These are phyloP conservation scores for Arthromyces matolae DNA, from an alignment of 768 basidiomycete genomes.

Conservation along the genomic window DNA sequence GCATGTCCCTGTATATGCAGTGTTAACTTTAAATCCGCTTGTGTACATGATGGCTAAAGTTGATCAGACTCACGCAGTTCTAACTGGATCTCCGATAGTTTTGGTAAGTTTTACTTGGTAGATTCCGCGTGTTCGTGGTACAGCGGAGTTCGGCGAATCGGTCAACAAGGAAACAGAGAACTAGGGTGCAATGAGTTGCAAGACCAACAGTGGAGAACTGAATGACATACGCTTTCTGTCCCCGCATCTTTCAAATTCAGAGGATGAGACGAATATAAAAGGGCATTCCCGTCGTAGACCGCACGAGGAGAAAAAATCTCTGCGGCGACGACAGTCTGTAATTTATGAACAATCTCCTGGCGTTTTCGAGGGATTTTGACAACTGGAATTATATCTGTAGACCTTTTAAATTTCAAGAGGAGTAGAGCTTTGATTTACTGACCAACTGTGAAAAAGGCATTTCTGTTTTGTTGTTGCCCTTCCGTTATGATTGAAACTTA, in stretches of 20 bases:
- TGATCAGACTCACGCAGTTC: conserved; percentile 30
- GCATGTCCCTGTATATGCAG: conserved; percentile 24
- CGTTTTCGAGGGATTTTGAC: conserved; percentile 21
- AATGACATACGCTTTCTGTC: conserved; percentile 23
- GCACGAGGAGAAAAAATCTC: conserved; percentile 36
- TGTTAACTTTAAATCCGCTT: too few species aligned
- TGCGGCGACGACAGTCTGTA: conserved; percentile 36
- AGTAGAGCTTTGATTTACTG: background rate
- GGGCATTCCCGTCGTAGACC: conserved; percentile 43
- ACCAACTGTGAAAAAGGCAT: conserved; percentile 1
- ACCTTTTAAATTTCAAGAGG: background rate
- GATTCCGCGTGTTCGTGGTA: conserved; percentile 21
- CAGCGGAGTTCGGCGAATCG: conserved; percentile 2
- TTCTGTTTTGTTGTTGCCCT: too few species aligned
- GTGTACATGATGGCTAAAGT: background rate
- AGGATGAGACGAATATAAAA: conserved; percentile 34
- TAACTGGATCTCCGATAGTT: conserved; percentile 35
- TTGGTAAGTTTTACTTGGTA: conserved; percentile 29
- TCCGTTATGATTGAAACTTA: conserved; percentile 9
- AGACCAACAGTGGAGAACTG: background rate
- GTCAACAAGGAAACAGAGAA: conserved; percentile 30
- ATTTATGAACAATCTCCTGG: conserved; percentile 31
- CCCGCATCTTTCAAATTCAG: conserved; percentile 29
- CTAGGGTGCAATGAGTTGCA: conserved; percentile 16
- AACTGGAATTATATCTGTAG: conserved; percentile 21